These are phyloP conservation scores for Neofusicoccum ribis DNA, from an alignment of 2,329 filamentous ascomycete species.

Conservation along the genomic window DNA sequence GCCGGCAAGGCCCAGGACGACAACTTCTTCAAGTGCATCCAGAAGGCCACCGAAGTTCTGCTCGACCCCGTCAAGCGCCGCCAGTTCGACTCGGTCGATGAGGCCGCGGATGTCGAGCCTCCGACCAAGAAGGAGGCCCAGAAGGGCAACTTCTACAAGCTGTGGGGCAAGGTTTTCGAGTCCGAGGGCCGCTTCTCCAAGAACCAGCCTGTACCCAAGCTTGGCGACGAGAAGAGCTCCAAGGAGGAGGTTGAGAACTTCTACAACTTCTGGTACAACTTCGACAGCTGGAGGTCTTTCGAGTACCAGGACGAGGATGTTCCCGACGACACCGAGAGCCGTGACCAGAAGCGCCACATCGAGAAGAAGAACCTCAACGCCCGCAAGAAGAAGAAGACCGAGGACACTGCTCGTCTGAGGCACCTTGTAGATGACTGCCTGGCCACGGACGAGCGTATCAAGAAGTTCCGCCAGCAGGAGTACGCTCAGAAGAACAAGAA, in stretches of 20 bases:
- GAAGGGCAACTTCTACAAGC: slow-evolving; percentile 92
- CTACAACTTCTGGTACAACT: slow-evolving; percentile 99
- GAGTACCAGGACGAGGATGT: slow-evolving; percentile 99
- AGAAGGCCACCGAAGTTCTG: slow-evolving; percentile 93
- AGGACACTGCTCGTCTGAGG: slow-evolving; percentile 89
- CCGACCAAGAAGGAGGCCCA: slow-evolving; percentile 87
- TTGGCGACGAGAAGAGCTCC: slow-evolving; percentile 80
- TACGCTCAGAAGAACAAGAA: slow-evolving; percentile 97
- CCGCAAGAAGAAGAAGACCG: slow-evolving; percentile 98
- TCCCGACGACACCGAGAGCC: slow-evolving; percentile 97
- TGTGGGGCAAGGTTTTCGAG: slow-evolving; percentile 89
- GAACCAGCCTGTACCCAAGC: slow-evolving; percentile 78
- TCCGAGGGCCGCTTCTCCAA: slow-evolving; percentile 92
- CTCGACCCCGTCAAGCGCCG: slow-evolving; percentile 88
- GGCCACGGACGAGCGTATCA: slow-evolving; percentile 88
- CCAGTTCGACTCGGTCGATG: slow-evolving; percentile 96
- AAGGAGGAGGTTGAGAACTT: slow-evolving; percentile 91
- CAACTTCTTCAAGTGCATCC: slow-evolving; percentile 99
- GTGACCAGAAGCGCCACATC: slow-evolving; percentile 96
- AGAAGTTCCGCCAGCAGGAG: slow-evolving; percentile 91
- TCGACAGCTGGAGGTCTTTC: slow-evolving; percentile 96
- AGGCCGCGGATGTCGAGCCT: slow-evolving; percentile 87
- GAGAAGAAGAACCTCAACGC: slow-evolving; percentile 98
- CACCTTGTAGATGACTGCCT: slow-evolving; percentile 86
- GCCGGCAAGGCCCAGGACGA: slow-evolving; percentile 86